Evolutionary conservation across 768 basidiomycete genomes (phyloP).

Genomic region (Serendipita sp.): DNA sequence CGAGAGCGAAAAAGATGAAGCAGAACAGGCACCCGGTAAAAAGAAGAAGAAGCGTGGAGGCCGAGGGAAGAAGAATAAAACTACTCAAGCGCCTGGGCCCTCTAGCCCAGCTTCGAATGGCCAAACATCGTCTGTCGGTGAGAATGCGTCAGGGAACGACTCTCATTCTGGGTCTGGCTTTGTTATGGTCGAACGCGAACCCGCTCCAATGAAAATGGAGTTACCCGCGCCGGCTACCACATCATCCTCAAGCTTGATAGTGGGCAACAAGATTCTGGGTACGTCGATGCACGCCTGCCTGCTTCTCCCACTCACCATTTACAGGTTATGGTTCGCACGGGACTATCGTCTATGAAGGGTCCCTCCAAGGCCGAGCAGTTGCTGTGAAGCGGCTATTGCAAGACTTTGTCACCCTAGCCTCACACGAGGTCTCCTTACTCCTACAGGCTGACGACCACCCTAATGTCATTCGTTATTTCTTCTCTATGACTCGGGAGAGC

Average conservation of each 20-base stretch:
- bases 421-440: conserved; percentile 82
- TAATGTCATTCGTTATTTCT: conserved; percentile 97
- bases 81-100: conserved; percentile 16
- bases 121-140: not conserved
- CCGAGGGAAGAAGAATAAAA: conserved; percentile 17
- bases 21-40: conserved; percentile 28
- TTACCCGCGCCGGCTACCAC: not conserved
- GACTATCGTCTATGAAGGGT: conserved; percentile 86
- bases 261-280: conserved; percentile 67
- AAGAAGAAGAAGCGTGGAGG: conserved; percentile 21
- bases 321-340: conserved; percentile 91
- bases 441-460: conserved; percentile 97
- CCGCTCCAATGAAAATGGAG: not conserved
- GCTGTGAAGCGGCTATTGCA: conserved; percentile 94
- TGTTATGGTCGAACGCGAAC: not conserved
- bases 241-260: conserved; percentile 23
- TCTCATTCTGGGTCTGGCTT: not conserved
- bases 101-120: not conserved
- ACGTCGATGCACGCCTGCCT: conserved; percentile 13
- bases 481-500: conserved; percentile 81
- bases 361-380: conserved; percentile 91
- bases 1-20: conserved; percentile 43
- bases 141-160: not conserved
- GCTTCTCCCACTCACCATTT: not conserved
- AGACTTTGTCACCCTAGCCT: conserved; percentile 88